Evolutionary conservation across 495 filamentous ascomycete species (phyloP), one percentile per base, ranked within the genome.

Genomic region (Halenospora varia): DNA sequence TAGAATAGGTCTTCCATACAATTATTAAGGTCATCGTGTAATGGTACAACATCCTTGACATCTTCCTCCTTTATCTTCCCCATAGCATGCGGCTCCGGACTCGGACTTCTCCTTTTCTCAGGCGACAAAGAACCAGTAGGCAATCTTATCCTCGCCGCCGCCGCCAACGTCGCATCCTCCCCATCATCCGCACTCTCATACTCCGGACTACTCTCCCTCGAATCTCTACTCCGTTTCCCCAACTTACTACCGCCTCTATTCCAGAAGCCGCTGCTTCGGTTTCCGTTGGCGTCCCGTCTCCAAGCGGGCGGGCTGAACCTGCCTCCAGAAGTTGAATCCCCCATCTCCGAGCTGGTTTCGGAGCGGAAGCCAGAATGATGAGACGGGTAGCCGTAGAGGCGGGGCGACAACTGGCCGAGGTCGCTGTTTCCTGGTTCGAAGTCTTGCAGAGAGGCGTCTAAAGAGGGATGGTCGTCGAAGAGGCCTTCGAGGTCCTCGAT

Each of bases 301-400:
- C 79, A 82, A 20, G 79, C 78, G 44, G 80, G 79, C 57, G 80
- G 80, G 62, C 76, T 79, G 68, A 78, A 82, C 62, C 77, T 75
- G 69, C 78, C 77, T 64, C 67, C 73, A 42, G 69, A 73, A 52
- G 60, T 68, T 55, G 70, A 72, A 22, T 67, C 70, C 63, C 73
- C 75, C 68, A 68, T 73, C 58, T 82, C 80, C 25, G 82, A 83
- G 55, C 76, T 72, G 62, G 67, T 68, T 50, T 83, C 82, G 64
- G 81, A 87, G 63, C 84, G 82, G 75, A 90, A 91, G 44, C 86
- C 89, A 47, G 87, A 91, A 73, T 89, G 87, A 67, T 87, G 81
- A 23, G 85, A 86, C 15, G 86, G 89, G 53, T 88, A 73, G 77
- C 64, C 84, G 82, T n/a, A n/a, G n/a, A 64, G 79, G 60, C 50